Evolutionary conservation across 2,329 filamentous ascomycete genomes (phyloP).

Genomic region (Plectosphaerella plurivora): DNA sequence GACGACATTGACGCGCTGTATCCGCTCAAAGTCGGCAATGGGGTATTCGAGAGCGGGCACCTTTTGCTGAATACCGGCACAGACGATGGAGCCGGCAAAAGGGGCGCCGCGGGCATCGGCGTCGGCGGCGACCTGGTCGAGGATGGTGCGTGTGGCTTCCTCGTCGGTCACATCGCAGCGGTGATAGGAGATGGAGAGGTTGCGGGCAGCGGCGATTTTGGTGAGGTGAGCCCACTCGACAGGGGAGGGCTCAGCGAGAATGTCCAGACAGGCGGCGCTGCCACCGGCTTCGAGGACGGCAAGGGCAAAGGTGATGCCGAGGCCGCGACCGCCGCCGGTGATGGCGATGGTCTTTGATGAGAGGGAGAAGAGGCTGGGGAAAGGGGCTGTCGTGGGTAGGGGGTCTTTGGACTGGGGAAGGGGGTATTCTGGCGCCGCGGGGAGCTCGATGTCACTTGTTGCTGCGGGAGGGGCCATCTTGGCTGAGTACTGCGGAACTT

Average conservation of each 20-base stretch:
- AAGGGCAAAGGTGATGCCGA: conserved; percentile 44
- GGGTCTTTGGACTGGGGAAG: conserved; percentile 24
- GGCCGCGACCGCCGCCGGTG: conserved; percentile 45
- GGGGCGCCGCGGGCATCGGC: conserved; percentile 23
- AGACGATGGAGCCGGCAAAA: conserved; percentile 36
- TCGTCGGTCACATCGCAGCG: conserved; percentile 45
- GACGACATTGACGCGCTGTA: conserved; percentile 65
- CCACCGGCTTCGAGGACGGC: conserved; percentile 46
- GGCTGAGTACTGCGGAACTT: background rate
- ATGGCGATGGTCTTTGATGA: conserved; percentile 38
- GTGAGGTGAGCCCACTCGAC: conserved; percentile 36
- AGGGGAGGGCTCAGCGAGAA: conserved; percentile 29
- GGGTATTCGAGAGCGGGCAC: conserved; percentile 41
- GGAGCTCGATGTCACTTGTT: conserved; percentile 22
- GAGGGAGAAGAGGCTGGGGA: conserved; percentile 37
- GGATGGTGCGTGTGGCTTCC: conserved; percentile 23
- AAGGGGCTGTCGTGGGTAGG: conserved; percentile 20
- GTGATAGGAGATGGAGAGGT: conserved; percentile 31
- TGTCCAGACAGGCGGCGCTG: conserved; percentile 43
- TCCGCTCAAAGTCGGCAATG: conserved; percentile 59
- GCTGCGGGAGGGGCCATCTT: conserved; percentile 15
- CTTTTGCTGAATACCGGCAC: conserved; percentile 45
- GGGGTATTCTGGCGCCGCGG: conserved; percentile 13
- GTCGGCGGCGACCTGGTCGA: conserved; percentile 30
- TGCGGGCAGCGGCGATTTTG: conserved; percentile 30